A percentile compares a stretch with the other conserved stretches of the same genome.
These are phyloP conservation scores for Jacaranda mimosifolia DNA, from an alignment of 257 asterid species.

Conservation along the genomic window DNA sequence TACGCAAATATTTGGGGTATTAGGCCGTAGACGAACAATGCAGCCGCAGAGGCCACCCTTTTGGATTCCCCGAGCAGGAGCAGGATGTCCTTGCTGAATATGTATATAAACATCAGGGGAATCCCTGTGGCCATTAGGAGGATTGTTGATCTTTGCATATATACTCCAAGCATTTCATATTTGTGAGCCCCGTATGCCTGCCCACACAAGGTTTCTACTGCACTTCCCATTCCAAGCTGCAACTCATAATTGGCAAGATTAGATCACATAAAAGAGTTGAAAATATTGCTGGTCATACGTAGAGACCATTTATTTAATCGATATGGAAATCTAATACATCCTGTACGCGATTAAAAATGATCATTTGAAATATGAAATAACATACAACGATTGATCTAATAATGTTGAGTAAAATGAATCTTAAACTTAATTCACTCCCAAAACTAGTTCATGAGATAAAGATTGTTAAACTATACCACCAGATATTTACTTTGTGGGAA, in stretches of 20 bases:
- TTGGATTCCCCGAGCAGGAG: slow-evolving; percentile 58
- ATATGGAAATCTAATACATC: no score
- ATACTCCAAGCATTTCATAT: slow-evolving; percentile 68
- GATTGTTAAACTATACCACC: no score
- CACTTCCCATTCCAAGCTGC: slow-evolving; percentile 84
- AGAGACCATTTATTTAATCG: no score
- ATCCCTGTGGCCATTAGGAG: slow-evolving; percentile 54
- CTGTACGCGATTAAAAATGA: no score
- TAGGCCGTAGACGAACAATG: slow-evolving; percentile 58
- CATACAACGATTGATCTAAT: no score
- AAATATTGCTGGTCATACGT: no score
- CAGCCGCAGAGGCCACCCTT: slow-evolving; percentile 53
- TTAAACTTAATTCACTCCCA: no score
- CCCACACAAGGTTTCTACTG: slow-evolving; percentile 78
- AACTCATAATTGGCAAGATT: background rate
- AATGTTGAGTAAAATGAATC: no score
- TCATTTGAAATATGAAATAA: no score
- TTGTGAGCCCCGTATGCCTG: slow-evolving; percentile 71
- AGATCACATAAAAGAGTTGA: background rate
- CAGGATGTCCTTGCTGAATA: slow-evolving; percentile 55
- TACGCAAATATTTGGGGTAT: slow-evolving; percentile 76
- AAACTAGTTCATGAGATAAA: no score
- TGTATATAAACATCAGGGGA: slow-evolving; percentile 46
- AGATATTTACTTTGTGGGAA: no score
- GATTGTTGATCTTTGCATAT: slow-evolving; percentile 69